Base-by-base conservation (phyloP, 129 eudicot species). In the Centaurea solstitialis region DNA sequence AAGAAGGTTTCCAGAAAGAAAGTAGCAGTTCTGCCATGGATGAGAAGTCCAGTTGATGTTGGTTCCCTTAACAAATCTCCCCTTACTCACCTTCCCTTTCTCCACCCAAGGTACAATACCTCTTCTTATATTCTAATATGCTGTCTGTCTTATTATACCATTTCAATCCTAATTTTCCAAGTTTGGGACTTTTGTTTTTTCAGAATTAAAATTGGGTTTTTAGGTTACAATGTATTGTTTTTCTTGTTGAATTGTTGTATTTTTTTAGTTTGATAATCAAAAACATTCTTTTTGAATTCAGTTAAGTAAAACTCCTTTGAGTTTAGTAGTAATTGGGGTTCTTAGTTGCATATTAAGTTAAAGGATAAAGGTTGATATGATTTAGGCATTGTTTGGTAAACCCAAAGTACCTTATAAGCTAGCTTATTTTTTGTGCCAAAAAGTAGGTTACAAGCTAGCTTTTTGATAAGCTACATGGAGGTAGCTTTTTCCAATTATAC, bases 31-130 rank as follows among this genome's bases (percentile, higher is more conserved):
- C 30, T 92, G 66, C 91, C 96, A 87, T 94, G 98, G 97, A 92
- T 94, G 97, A 82, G 96, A 86, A 84, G 39, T 45, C 98, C 98
- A 9, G 86, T 94, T 33, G 96, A 93, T 66, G 76, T 87, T 67
- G 75, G 80, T 28, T 71, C 77, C 6, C 53, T 83, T 59, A 47
- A 81, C 6, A 81, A 86, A 13, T 75, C 83, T 71, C 88, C 92
- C 6, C 79, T 88, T 38, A 40, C 68, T 88, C 80, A 76, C 2
- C 83, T 90, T 38, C 98, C 94, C 11, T 84, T 82, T 73, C 89
- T 93, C 17, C 83, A 93, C 67, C 89, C 92, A 18, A 87, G 96
- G 98, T 93, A 79, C 68, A 43, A n/a, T 4, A 45, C 62, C 57
- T 30, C 45, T 45, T 68, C 13, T 15, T 45, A 15, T 24, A 66